Base-by-base conservation (phyloP, 2,329 filamentous ascomycete genomes). In the Colletotrichum acutatum region DNA sequence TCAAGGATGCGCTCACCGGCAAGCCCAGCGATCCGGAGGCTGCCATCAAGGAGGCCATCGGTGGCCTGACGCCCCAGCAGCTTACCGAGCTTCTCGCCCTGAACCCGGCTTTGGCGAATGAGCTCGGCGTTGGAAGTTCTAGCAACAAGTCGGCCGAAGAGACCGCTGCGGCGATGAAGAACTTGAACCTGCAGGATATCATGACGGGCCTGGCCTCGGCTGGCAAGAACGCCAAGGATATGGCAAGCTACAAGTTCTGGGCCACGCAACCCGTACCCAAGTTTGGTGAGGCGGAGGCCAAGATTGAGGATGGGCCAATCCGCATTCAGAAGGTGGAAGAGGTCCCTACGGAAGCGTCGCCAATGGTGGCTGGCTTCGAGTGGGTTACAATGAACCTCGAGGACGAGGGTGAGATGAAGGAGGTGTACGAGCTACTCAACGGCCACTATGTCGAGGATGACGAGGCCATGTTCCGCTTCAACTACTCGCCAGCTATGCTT, bases 231-330 rank as follows among this genome's bases (percentile, higher is more conserved):
- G 92, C 91, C 78, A 98, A 98, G 86, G 95, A 98, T 80, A 98
- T 98, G 95, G 95, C 93, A 7, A 94, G 92, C 71, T 98, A 98
- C 88, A 98, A 97, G 84, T 99, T 99, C 86, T 99, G 97, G 97
- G 92, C 95, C 82, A 99, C 97, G 59, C 97, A 99, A 83, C 97
- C 97, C 0, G 97, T 99, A 72, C 94, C 94, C 63, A 92, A 92
- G 79, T 98, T 98, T 79, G 92, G 89, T 78, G 86, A 92, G 81
- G 83, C 86, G 72, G 77, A 79, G 16, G 84, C 86, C 60, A 85
- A 89, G 64, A 84, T 91, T 61, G 86, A 91, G 75, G 95, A 98
- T 78, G 97, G 97, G 0, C 95, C 95, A 0, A 94, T 99, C 80
- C 93, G 92, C 84, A 85, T 92, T 22, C 93, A 96, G 78, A 92